phyloP scores from a whole-genome alignment of 371 early-diverging fungal species.

The Umbelopsis sp. region DNA sequence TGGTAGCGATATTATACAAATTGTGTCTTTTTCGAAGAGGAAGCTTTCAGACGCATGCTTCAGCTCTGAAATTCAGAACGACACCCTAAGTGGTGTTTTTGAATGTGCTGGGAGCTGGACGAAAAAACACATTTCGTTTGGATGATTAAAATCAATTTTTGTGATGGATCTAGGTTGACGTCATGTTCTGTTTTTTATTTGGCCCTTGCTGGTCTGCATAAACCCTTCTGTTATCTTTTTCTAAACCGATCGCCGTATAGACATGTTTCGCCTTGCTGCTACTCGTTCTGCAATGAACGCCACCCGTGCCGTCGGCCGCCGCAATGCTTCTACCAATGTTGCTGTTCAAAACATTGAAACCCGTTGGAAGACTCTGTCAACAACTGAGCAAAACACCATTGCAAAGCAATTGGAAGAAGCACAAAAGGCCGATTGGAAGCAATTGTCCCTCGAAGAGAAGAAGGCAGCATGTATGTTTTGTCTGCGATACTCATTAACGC shows the following conservation, averaged over 20 bases:
- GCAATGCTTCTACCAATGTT: constrained; percentile 57
- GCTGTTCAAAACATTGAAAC: constrained; percentile 74
- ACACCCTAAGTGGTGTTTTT: constrained; percentile 14
- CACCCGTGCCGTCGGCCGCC: constrained; percentile 42
- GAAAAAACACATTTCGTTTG: neutral
- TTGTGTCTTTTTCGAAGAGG: constrained; percentile 16
- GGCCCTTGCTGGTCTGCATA: constrained; percentile 23
- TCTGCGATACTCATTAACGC: neutral
- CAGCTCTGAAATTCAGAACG: constrained; percentile 17
- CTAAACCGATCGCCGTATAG: constrained; percentile 16
- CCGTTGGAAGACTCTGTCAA: constrained; percentile 86
- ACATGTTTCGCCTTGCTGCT: constrained; percentile 49
- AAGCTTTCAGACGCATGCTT: constrained; percentile 19
- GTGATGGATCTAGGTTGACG: neutral
- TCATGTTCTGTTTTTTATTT: constrained; percentile 24
- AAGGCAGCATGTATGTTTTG: constrained; percentile 81
- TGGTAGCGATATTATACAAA: constrained; percentile 16
- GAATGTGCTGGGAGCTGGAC: neutral
- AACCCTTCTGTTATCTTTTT: constrained; percentile 12
- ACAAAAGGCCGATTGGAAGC: constrained; percentile 95
- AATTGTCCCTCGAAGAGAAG: constrained; percentile 90
- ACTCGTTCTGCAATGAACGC: constrained; percentile 33
- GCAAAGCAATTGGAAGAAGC: constrained; percentile 78
- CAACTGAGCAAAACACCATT: constrained; percentile 83
- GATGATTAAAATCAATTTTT: neutral